Evolutionary conservation across 2,329 filamentous ascomycete species (phyloP).

Genomic region (Ophiostoma quercus): DNA sequence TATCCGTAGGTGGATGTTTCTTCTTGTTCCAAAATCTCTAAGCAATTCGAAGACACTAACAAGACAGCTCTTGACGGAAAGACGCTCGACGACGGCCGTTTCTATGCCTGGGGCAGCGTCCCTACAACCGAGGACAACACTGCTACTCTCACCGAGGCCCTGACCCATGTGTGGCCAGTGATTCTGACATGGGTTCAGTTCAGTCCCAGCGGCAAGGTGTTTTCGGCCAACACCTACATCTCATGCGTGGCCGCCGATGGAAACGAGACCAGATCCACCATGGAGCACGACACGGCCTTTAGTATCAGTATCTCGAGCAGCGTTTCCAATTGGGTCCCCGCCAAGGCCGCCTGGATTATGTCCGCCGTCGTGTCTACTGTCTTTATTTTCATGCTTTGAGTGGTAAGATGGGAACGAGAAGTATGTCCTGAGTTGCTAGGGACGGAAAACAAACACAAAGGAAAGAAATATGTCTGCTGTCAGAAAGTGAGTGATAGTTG

Average conservation of each 20-base stretch:
- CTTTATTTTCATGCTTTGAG: not conserved
- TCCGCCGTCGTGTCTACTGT: not conserved
- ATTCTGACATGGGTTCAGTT: constrained; percentile 21
- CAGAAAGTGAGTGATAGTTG: not conserved
- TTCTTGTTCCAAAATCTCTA: not conserved
- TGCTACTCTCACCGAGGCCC: not conserved
- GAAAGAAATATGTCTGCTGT: not conserved
- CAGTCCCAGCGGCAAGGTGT: constrained; percentile 6
- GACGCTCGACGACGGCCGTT: constrained; percentile 15
- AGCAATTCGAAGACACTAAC: not conserved
- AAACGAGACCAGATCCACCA: constrained; percentile 10
- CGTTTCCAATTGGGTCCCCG: not conserved
- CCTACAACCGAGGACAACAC: constrained; percentile 9
- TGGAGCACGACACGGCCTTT: constrained; percentile 16
- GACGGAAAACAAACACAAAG: not conserved
- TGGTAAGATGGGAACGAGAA: not conserved
- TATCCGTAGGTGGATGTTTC: constrained; percentile 9
- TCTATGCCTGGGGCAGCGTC: constrained; percentile 20
- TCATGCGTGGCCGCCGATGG: constrained; percentile 16
- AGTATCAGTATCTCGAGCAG: not conserved
- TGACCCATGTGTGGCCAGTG: constrained; percentile 20
- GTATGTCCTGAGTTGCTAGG: not conserved
- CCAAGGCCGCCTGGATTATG: not conserved
- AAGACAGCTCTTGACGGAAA: constrained; percentile 13
- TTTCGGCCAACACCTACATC: constrained; percentile 18